These are phyloP conservation scores for Xanthoconium purpureum DNA, from an alignment of 768 basidiomycete genomes.

Conservation along the genomic window DNA sequence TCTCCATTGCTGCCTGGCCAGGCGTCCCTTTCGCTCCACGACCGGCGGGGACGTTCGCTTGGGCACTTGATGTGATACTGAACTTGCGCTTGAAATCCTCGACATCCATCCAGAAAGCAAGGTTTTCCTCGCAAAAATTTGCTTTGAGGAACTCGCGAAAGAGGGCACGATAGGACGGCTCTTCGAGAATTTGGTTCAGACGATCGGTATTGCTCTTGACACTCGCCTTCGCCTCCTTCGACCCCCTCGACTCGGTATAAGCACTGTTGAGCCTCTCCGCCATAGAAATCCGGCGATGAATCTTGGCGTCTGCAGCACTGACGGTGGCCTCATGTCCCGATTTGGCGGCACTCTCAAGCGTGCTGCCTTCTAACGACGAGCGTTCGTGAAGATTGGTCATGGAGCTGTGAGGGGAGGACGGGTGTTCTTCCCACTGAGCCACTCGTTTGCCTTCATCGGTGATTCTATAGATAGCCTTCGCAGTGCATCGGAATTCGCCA, in stretches of 20 bases:
- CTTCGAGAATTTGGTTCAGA: conserved; percentile 87
- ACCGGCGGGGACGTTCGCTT: conserved; percentile 47
- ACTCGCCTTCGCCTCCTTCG: conserved; percentile 40
- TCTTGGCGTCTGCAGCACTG: conserved; percentile 52
- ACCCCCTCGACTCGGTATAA: conserved; percentile 50
- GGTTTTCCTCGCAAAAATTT: conserved; percentile 98
- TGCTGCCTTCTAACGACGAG: conserved; percentile 51
- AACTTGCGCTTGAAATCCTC: conserved; percentile 97
- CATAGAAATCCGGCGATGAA: conserved; percentile 76
- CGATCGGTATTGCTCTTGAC: conserved; percentile 94
- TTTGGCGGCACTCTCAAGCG: conserved; percentile 21
- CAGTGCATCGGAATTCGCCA: conserved; percentile 94
- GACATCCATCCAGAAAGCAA: conserved; percentile 96
- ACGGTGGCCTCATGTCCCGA: conserved; percentile 26
- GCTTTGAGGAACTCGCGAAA: conserved; percentile 93
- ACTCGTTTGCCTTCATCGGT: conserved; percentile 87
- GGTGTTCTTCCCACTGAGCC: conserved; percentile 75
- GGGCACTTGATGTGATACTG: conserved; percentile 89
- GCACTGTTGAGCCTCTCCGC: conserved; percentile 63
- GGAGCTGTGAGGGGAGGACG: conserved; percentile 61
- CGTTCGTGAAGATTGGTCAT: conserved; percentile 60
- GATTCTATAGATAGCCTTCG: conserved; percentile 92
- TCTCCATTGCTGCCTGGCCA: conserved; percentile 90
- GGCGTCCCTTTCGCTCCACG: conserved; percentile 53
- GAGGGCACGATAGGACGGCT: conserved; percentile 79